phyloP scores from a whole-genome alignment of 768 basidiomycete genomes.

The Pleurotus ostreatus region DNA sequence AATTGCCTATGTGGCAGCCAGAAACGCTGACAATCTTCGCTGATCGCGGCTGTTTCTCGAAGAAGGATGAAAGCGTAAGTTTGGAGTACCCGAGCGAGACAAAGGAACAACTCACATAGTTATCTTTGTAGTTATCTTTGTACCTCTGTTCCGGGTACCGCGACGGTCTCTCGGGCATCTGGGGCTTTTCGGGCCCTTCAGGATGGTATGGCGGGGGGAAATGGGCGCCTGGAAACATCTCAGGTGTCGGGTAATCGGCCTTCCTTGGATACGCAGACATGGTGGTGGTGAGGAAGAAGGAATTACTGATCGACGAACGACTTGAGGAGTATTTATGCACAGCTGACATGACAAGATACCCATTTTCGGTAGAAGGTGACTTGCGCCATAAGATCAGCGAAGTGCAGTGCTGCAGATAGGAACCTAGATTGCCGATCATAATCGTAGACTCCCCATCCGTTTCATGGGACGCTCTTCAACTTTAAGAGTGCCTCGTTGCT shows the following conservation, averaged over 20 bases:
- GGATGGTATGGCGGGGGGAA: slow-evolving; percentile 3
- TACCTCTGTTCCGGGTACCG: slow-evolving; percentile 4
- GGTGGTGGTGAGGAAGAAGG: background rate
- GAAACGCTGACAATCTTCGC: background rate
- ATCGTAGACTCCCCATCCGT: slow-evolving; percentile 4
- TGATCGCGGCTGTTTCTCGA: background rate
- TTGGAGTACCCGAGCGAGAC: background rate
- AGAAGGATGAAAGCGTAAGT: background rate
- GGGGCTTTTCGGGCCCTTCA: background rate
- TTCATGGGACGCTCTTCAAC: background rate
- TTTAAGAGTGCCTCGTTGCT: background rate
- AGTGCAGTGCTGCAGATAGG: background rate
- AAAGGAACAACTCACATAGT: background rate
- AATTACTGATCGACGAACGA: background rate
- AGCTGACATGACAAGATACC: background rate
- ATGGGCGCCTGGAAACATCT: slow-evolving; percentile 7
- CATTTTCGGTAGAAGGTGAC: background rate
- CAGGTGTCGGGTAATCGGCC: slow-evolving; percentile 6
- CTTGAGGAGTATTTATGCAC: slow-evolving; percentile 4
- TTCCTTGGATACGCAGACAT: slow-evolving; percentile 5
- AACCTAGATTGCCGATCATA: slow-evolving; percentile 8
- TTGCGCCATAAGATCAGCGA: slow-evolving; percentile 8
- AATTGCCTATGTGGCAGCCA: background rate
- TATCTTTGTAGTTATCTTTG: slow-evolving; percentile 6
- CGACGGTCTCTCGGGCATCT: slow-evolving; percentile 4